phyloP scores from a whole-genome alignment of 2,329 filamentous ascomycete genomes.

The Colletotrichum orbiculare region DNA sequence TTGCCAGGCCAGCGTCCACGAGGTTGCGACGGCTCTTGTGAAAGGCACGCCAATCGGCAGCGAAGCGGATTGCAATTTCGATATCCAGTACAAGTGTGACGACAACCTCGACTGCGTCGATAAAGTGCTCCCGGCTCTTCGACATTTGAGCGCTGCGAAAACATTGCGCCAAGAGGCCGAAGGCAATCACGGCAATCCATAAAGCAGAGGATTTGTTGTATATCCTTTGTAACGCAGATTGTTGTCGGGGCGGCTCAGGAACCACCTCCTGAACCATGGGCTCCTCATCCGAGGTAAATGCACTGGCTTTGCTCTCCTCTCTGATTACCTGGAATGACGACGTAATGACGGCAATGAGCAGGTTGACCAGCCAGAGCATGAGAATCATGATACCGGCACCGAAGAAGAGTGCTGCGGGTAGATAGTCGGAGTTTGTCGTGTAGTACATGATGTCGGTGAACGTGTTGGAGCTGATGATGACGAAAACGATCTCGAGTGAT shows the following conservation, averaged over 20 bases:
- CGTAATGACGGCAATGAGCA: constrained; percentile 95
- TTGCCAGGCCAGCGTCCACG: constrained; percentile 81
- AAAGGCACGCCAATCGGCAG: constrained; percentile 84
- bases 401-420: constrained; percentile 84
- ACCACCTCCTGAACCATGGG: constrained; percentile 42
- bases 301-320: constrained; percentile 93
- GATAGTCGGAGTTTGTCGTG: constrained; percentile 90
- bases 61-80: constrained; percentile 85
- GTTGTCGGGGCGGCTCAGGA: constrained; percentile 40
- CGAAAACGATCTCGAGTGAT: constrained; percentile 93
- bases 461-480: constrained; percentile 98
- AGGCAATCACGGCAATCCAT: constrained; percentile 85
- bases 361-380: constrained; percentile 95
- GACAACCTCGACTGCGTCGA: constrained; percentile 77
- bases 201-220: constrained; percentile 80
- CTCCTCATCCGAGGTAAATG: constrained; percentile 83
- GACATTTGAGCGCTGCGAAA: constrained; percentile 83
- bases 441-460: constrained; percentile 96
- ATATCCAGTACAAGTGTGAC: constrained; percentile 82
- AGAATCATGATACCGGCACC: constrained; percentile 84
- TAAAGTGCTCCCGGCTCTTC: constrained; percentile 67
- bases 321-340: constrained; percentile 98
- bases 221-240: constrained; percentile 70
- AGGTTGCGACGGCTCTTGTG: constrained; percentile 79
- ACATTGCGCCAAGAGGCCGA: constrained; percentile 82